Evolutionary conservation across 1,139 yeast genomes (phyloP).

Genomic region (Yamadazyma atlantica): DNA sequence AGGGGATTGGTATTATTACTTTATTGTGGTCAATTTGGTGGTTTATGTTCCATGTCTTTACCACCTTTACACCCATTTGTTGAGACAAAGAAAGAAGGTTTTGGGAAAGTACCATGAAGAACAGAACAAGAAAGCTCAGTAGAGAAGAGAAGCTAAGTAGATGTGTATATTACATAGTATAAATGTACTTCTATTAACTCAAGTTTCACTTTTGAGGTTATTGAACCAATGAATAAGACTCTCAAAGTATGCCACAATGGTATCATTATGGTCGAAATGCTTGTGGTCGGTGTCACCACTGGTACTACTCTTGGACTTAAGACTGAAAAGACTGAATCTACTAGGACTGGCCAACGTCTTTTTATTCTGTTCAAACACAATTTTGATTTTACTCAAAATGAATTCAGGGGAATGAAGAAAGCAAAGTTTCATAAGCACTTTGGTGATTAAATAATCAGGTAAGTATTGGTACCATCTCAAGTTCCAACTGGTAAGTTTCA

Average conservation of each 20-base stretch:
- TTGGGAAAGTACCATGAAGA: slow-evolving; percentile 36
- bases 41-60: slow-evolving; percentile 87
- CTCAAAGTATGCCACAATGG: slow-evolving; percentile 36
- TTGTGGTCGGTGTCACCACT: slow-evolving; percentile 17
- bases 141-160: neutral
- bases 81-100: slow-evolving; percentile 77
- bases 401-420: slow-evolving; percentile 32
- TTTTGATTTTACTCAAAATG: slow-evolving; percentile 30
- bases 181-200: neutral
- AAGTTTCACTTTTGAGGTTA: slow-evolving; percentile 2
- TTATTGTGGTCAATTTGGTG: slow-evolving; percentile 56
- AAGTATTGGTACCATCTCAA: slow-evolving; percentile 43
- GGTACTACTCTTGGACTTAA: slow-evolving; percentile 12
- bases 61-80: slow-evolving; percentile 82
- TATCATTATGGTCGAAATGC: slow-evolving; percentile 31
- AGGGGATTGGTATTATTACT: slow-evolving; percentile 54
- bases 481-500: slow-evolving; percentile 40
- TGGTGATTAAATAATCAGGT: slow-evolving; percentile 32
- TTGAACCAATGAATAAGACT: slow-evolving; percentile 33
- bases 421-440: slow-evolving; percentile 30
- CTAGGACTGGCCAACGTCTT: slow-evolving; percentile 12
- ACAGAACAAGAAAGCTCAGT: slow-evolving; percentile 4
- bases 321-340: neutral
- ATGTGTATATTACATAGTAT: neutral
- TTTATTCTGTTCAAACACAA: slow-evolving; percentile 37